phyloP scores from a whole-genome alignment of 2,329 filamentous ascomycete genomes.

The Phaeosphaeriaceae sp. region DNA sequence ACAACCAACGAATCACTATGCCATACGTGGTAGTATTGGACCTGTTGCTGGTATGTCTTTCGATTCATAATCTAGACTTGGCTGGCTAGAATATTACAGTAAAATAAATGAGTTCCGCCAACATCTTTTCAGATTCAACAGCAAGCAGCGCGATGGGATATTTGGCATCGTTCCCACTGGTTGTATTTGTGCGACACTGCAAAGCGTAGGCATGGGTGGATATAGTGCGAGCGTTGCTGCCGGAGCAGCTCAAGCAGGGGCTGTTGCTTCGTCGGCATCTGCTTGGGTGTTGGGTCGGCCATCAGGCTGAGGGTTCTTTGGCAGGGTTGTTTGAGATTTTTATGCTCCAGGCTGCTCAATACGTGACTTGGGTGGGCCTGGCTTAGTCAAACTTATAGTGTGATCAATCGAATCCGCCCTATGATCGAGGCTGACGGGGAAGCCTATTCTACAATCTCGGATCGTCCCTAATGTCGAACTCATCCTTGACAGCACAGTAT shows the following conservation, averaged over 20 bases:
- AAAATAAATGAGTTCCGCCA: background rate
- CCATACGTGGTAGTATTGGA: slow-evolving; percentile 15
- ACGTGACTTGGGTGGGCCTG: background rate
- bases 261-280: slow-evolving; percentile 17
- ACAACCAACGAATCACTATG: background rate
- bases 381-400: too few relatives aligned
- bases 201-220: slow-evolving; percentile 44
- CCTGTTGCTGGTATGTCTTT: slow-evolving; percentile 28
- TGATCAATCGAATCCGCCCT: too few relatives aligned
- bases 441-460: too few relatives aligned
- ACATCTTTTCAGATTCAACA: slow-evolving; percentile 21
- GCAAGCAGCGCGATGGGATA: slow-evolving; percentile 27
- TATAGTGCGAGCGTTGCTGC: slow-evolving; percentile 33
- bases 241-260: slow-evolving; percentile 28
- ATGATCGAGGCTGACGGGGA: too few relatives aligned
- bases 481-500: too few relatives aligned
- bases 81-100: background rate
- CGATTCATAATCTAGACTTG: background rate
- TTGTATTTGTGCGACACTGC: slow-evolving; percentile 29
- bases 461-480: too few relatives aligned
- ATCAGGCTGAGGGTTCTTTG: too few relatives aligned
- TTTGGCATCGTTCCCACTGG: slow-evolving; percentile 28
- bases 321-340: background rate
- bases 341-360: background rate
- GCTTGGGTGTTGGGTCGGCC: slow-evolving; percentile 14